Percentiles rank a stretch among this genome's conserved stretches.
phyloP scores from a whole-genome alignment of 495 filamentous ascomycete species.

The Podospora anserina region DNA sequence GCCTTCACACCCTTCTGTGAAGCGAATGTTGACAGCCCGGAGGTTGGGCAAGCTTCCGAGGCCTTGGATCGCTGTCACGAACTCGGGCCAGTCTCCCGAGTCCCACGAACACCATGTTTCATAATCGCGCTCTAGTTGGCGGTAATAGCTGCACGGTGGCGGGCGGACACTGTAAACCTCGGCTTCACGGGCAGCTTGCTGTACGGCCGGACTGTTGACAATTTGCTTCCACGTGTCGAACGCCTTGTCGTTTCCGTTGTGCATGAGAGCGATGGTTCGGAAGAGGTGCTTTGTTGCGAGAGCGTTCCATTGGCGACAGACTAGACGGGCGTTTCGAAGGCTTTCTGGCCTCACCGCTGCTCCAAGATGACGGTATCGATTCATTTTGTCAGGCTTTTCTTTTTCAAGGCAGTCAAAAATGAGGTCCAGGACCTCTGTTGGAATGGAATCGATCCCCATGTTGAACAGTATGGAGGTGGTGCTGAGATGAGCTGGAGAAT shows the following conservation, averaged over 20 bases:
- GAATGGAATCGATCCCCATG: constrained; percentile 6
- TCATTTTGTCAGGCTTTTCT: not conserved
- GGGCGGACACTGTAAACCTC: constrained; percentile 6
- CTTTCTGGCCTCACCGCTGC: not conserved
- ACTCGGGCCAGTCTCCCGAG: not conserved
- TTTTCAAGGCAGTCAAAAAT: not conserved
- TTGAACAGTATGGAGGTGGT: too few relatives aligned
- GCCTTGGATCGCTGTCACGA: not conserved
- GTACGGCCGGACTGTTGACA: not conserved
- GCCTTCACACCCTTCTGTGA: constrained; percentile 5
- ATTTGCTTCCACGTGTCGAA: not conserved
- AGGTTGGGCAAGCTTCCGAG: constrained; percentile 12
- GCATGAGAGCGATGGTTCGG: constrained; percentile 7
- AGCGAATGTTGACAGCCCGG: constrained; percentile 10
- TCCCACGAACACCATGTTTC: not conserved
- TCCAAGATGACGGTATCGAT: too few relatives aligned
- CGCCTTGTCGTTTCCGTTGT: not conserved
- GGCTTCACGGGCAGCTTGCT: constrained; percentile 1
- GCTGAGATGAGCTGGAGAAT: too few relatives aligned
- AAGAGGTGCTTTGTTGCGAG: constrained; percentile 9
- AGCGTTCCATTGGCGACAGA: constrained; percentile 15
- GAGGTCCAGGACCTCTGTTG: constrained; percentile 9
- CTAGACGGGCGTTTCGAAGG: constrained; percentile 17
- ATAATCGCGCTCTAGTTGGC: not conserved
- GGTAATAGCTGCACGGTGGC: not conserved